Evolutionary conservation across 139 green algal species (phyloP), one percentile per base, ranked within the genome.

Genomic region (Tetratostichococcus sp.): DNA sequence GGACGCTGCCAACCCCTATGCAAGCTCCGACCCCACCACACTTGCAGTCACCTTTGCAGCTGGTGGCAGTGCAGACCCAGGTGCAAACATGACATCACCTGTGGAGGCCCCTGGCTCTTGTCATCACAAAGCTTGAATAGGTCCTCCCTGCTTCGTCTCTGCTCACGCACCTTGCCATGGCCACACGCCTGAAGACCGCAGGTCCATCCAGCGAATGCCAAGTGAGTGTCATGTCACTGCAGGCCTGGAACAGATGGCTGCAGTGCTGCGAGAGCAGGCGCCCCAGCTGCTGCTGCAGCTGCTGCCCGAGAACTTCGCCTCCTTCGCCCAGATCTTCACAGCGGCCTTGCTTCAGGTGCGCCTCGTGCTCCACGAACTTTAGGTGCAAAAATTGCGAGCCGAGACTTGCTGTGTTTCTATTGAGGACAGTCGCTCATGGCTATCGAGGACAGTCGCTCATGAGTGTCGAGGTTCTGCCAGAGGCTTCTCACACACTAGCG

Each of bases 321-420:
- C 81, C 71, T 87, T 93, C 74, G 87, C 89, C 4, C 80, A 88
- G 71, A 83, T 93, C 0, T 83, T 93, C 57, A 76, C 72, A 1
- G 78, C 82, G 22, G 86, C 84, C 0, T 71, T 91, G 30, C 70
- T 93, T 67, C 87, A 90, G 82, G 83, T 80, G 30, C 0, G 69
- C 30, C 39, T 2, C 5, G 1, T 4, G 32, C 39, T 22, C 39
- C 8, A 50, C 39, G 8, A 50, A 50, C 39, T 22, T 14, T 14
- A 8, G 14, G 39, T 22, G 8, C 39, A 50, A 22, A 14, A 8
- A 50, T 50, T 50, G 39, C 39, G 8, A 8, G 8, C 39, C 0
- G 4, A 32, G 31, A 8, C 21, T 1, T 62, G 72, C 32, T 30
- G 2, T 50, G n/a, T n/a, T n/a, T n/a, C n/a, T n/a, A n/a, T n/a